Base-by-base conservation (phyloP, 179 eudicot species). In the Spinacia oleracea region DNA sequence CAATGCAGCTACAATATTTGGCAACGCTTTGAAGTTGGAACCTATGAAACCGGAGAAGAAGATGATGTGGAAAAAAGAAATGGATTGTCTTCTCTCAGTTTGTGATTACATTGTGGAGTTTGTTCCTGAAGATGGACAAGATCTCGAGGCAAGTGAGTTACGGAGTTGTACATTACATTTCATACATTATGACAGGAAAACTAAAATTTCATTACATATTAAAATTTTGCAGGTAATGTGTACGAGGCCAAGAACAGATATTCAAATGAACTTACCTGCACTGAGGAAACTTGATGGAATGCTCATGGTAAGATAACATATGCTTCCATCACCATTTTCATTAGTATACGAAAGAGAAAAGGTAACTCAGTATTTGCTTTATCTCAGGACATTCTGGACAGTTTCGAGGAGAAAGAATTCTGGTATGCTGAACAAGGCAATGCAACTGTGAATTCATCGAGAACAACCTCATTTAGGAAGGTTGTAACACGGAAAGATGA, bases 51-150 rank as follows among this genome's bases (percentile, higher is more conserved):
- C 79, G 20, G 96, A 91, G 74, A 96, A 94, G 83, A 94, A 91
- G 79, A 46, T 79, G 80, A 91, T 87, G 93, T 96, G 99, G 99
- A 94, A 87, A 79, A 89, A 91, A 83, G 99, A 96, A 83, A 96
- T 96, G 98, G 90, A 89, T 69, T 94, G 99, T 72, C 90, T 96
- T 53, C 86, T 92, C 60, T 90, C 97, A 25, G 89, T 96, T 35
- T 96, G 99, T 67, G 98, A 96, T 72, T 90, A 87, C 83, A 91
- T 96, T 56, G 89, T 92, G n/a, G 99, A 96, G 82, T 85, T 89
- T 72, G 56, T 75, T 46, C 94, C 97, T 4, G 86, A 84, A 73
- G 89, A 88, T 79, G 97, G 89, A 42, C 56, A 79, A 66, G 90
- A 84, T 80, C 84, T 83, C 50, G 96, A 93, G 91, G 91, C 89